Evolutionary conservation across 306 rosid species (phyloP), one percentile per base, ranked within the genome.

Genomic region (Vigna hirtella): DNA sequence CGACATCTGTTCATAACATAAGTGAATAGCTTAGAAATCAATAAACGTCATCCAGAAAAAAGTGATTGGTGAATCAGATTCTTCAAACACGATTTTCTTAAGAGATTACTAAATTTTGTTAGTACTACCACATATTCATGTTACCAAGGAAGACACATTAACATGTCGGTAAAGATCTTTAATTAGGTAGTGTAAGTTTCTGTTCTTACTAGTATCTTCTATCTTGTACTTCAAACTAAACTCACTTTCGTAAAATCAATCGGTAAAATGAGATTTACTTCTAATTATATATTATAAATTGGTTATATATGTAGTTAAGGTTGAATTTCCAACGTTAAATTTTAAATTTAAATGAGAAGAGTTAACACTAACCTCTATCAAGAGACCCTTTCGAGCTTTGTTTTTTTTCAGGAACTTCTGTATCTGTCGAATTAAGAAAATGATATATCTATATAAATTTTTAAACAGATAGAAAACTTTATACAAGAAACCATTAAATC

Each of bases 361-460:
- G n/a, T 67, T 4, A 45, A 75, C 16, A 66, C 88, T 73, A 50
- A 87, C 98, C 98, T 61, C 98, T 91, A 20, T 95, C 93, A 72
- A 76, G 42, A 62, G 96, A 90, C 38, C 93, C 93, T 64, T 89
- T 78, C 26, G 93, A 85, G 66, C 66, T 61, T 80, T 69, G 83
- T 50, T 74, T 85, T 51, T 70, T 75, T 40, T 20, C 48, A 63
- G 87, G 71, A 40, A 83, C 93, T 59, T 86, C 61, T 70, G 66
- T 47, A 75, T 83, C 96, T 90, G 88, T 50, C 70, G 61, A 9
- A 5, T 61, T 64, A 62, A 66, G 69, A 71, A 36, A 73, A 32
- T 7, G 5, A 30, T 3, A 30, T 30, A 30, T 30, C 34, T 30
- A 30, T 26, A 26, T 26, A 26, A 26, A 26, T 26, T 26, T 26